Conservation (phyloP, 306 rosid genomes). For the Prunus campanulata region DNA sequence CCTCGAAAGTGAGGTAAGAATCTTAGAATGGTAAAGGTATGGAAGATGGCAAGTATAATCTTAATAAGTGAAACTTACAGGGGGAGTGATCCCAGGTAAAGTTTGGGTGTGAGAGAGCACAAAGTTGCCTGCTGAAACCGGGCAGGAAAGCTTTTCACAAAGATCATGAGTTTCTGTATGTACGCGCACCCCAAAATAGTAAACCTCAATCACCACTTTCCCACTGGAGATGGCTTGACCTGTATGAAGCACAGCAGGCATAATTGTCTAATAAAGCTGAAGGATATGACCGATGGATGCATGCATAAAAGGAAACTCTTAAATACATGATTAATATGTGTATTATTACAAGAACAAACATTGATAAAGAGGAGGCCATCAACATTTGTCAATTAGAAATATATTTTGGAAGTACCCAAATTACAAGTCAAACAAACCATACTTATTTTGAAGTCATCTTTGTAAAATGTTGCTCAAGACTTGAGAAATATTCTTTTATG, state of each 20-base stretch:
- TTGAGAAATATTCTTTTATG: no score
- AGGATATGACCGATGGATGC: neutral
- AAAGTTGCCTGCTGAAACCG: constrained; percentile 59
- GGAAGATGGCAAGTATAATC: constrained; percentile 6
- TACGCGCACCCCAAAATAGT: constrained; percentile 60
- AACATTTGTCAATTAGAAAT: neutral
- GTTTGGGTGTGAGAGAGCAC: constrained; percentile 69
- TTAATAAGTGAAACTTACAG: constrained; percentile 54
- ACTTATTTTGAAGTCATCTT: neutral
- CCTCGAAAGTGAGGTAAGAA: neutral
- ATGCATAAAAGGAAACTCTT: neutral
- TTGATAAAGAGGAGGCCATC: neutral
- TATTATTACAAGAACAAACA: neutral
- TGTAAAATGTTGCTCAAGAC: no score
- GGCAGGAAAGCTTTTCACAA: constrained; percentile 54
- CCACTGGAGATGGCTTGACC: constrained; percentile 57
- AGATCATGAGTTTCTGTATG: constrained; percentile 61
- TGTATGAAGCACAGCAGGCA: constrained; percentile 32
- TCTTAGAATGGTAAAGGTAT: neutral
- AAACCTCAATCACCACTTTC: constrained; percentile 60
- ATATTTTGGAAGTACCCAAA: neutral
- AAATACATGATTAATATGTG: neutral
- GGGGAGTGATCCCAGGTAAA: constrained; percentile 71
- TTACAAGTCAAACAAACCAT: neutral
- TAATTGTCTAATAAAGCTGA: constrained; percentile 1